These are phyloP conservation scores for Prunus kanzakura DNA, from an alignment of 306 rosid genomes.

Conservation along the genomic window DNA sequence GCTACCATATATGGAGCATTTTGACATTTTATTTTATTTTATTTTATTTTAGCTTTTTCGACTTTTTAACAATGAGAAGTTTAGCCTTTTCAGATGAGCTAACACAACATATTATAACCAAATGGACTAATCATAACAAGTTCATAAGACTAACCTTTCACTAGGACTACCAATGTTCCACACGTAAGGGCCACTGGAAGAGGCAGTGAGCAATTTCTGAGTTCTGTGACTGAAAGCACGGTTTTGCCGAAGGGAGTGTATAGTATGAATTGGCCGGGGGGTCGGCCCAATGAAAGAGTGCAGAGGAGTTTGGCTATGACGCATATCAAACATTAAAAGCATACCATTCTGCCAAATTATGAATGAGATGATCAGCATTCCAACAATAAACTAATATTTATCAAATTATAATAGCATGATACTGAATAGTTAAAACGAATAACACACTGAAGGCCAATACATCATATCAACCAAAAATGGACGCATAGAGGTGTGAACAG, in stretches of 20 bases:
- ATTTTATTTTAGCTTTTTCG: not conserved
- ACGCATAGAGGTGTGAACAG: not conserved
- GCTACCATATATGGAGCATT: not conserved
- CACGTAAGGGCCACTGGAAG: constrained; percentile 10
- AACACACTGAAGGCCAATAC: not conserved
- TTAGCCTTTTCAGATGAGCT: not conserved
- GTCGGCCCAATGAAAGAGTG: constrained; percentile 5
- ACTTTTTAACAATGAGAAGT: not conserved
- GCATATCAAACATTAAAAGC: constrained; percentile 20
- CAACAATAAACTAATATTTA: not conserved
- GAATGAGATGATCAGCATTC: too few relatives aligned
- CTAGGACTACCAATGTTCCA: constrained; percentile 8
- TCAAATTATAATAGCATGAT: not conserved
- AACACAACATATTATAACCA: not conserved
- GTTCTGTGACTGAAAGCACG: not conserved
- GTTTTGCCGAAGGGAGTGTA: constrained; percentile 9
- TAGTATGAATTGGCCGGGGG: constrained; percentile 17
- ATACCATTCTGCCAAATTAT: constrained; percentile 12
- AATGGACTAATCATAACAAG: not conserved
- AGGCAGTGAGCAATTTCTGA: constrained; percentile 15
- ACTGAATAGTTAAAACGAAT: not conserved
- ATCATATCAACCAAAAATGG: not conserved
- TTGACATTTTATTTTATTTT: not conserved
- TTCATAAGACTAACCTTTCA: constrained; percentile 13
- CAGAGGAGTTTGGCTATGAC: constrained; percentile 1